Percentiles rank a stretch among this genome's conserved stretches.
phyloP scores from a whole-genome alignment of 192 early-diverging fungal species.

The Rhizoclosmatium sp. region DNA sequence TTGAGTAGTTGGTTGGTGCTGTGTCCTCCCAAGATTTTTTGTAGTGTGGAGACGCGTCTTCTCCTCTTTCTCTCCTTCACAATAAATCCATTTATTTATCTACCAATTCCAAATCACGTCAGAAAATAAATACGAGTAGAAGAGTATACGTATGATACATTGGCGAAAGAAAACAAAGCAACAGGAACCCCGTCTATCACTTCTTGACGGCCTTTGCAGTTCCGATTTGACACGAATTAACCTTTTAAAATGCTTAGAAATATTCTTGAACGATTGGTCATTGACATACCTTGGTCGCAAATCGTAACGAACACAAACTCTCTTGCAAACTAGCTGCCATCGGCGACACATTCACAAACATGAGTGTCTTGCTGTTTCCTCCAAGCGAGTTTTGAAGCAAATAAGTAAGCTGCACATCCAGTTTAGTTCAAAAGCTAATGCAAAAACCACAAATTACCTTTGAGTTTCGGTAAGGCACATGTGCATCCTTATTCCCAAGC shows the following conservation, averaged over 20 bases:
- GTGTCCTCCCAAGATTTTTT: neutral
- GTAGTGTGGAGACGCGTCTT: neutral
- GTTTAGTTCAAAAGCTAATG: neutral
- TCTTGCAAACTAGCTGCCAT: constrained; percentile 79
- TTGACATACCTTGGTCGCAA: constrained; percentile 84
- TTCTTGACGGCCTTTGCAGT: constrained; percentile 63
- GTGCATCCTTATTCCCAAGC: constrained; percentile 71
- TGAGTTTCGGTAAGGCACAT: constrained; percentile 95
- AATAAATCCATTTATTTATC: no score
- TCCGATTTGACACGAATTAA: constrained; percentile 89
- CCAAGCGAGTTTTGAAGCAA: constrained; percentile 74
- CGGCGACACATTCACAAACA: constrained; percentile 99
- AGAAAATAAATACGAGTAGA: neutral
- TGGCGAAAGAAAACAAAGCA: neutral
- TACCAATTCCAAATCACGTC: no score
- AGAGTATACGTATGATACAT: neutral
- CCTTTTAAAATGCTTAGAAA: constrained; percentile 30
- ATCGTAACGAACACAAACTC: constrained; percentile 89
- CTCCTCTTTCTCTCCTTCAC: no score
- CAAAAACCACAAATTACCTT: constrained; percentile 70
- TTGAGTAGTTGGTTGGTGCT: neutral
- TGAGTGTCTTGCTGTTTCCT: constrained; percentile 96
- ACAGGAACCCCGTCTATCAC: neutral
- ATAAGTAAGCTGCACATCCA: constrained; percentile 64
- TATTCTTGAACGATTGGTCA: neutral